These are phyloP conservation scores for Babjeviella inositovora DNA, from an alignment of 805 yeast species.

Conservation along the genomic window DNA sequence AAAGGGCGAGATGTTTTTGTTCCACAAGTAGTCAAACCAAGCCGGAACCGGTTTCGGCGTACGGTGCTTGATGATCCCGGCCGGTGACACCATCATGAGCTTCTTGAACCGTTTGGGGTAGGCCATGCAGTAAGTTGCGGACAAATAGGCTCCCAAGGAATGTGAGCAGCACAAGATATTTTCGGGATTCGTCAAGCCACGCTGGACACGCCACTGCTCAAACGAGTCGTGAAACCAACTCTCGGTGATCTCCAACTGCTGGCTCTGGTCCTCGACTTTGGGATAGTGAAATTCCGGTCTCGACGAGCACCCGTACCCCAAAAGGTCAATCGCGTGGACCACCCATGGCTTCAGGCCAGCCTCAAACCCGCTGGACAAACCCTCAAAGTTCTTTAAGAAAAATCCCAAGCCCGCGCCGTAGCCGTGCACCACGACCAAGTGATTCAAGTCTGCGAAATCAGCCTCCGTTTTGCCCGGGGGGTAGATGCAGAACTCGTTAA, in stretches of 20 bases:
- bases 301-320: conserved; percentile 85
- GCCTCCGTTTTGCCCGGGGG: conserved; percentile 9
- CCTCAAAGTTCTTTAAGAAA: conserved; percentile 19
- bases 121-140: conserved; percentile 48
- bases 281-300: conserved; percentile 53
- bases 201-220: conserved; percentile 38
- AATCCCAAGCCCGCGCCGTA: conserved; percentile 28
- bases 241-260: conserved; percentile 34
- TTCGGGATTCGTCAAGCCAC: conserved; percentile 20
- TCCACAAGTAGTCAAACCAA: conserved; percentile 79
- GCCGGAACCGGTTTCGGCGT: conserved; percentile 34
- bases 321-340: conserved; percentile 76
- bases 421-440: conserved; percentile 24
- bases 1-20: conserved; percentile 76
- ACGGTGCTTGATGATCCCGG: conserved; percentile 50
- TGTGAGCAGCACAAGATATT: conserved; percentile 61
- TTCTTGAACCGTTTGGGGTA: conserved; percentile 48
- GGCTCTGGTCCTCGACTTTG: no score
- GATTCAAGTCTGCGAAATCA: conserved; percentile 10
- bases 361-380: conserved; percentile 6
- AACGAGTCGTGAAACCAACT: conserved; percentile 50
- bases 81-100: conserved; percentile 77
- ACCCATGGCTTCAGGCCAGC: conserved; percentile 30
- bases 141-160: conserved; percentile 83
- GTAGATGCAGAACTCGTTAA: conserved; percentile 23